Evolutionary conservation across 1,139 yeast species (phyloP).

Genomic region (Pneumocystis murina): DNA sequence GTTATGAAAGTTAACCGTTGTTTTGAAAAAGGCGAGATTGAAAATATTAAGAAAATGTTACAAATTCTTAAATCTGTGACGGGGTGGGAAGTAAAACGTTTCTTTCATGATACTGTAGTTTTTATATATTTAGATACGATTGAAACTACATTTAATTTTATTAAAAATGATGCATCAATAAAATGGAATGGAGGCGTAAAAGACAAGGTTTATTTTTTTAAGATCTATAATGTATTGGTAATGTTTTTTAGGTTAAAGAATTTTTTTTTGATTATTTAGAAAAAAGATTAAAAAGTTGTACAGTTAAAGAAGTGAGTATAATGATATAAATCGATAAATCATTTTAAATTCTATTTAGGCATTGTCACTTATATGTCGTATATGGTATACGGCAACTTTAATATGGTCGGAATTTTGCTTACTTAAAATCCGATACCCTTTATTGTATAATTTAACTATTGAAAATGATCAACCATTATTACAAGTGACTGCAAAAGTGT

Average conservation of each 20-base stretch:
- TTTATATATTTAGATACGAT: neutral
- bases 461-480: neutral
- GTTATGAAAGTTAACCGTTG: constrained; percentile 12
- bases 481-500: neutral
- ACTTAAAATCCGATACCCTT: neutral
- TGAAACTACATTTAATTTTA: neutral
- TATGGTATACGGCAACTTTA: neutral
- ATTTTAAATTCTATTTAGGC: neutral
- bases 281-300: neutral
- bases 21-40: constrained; percentile 28
- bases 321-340: neutral
- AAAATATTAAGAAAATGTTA: constrained; percentile 31
- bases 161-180: neutral
- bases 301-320: neutral
- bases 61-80: constrained; percentile 1
- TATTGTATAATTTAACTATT: neutral
- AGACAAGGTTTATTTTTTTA: neutral
- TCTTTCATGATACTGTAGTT: neutral
- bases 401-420: neutral
- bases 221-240: neutral
- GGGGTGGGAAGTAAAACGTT: constrained; percentile 9
- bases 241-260: neutral
- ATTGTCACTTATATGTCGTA: neutral
- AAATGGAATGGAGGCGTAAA: neutral
- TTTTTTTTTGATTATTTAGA: neutral